Base-by-base conservation (phyloP, 805 yeast genomes). In the Pichia phayaonensis region DNA sequence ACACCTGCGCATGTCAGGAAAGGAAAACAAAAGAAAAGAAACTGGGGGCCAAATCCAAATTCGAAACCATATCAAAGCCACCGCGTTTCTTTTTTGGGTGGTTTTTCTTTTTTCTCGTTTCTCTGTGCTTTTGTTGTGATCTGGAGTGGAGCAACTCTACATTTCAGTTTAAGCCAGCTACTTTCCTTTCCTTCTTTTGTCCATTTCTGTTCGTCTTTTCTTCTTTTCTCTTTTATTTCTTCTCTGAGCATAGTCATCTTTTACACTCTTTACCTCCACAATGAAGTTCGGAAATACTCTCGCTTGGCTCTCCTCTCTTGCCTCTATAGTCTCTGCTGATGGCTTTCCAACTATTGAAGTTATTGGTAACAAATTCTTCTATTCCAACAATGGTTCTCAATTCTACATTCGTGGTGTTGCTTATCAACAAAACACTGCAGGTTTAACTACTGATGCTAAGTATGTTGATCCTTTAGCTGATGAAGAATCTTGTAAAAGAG, bases 381-480 rank as follows among this genome's bases (percentile, higher is more conserved):
- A 80, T 68, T 69, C 83, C 20, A 74, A 72, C 56, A 79, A 83
- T 56, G 92, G 90, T 12, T 77, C 85, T 42, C 95, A 88, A 70
- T 90, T 90, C 70, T 90, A 82, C 68, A 77, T 90, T 61, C 83
- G 81, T 61, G 97, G 97, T 57, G 77, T 89, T 47, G 95, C 96
- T 0, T 89, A 90, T 69, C 97, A 90, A 69, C 81, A 84, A 42
- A 77, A 82, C 57, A 74, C 81, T 15, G 77, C 79, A 47, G 72
- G 72, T 61, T 60, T 60, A 59, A 64, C 61, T 26, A 46, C 55
- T 2, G 59, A 52, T 51, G 65, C 58, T 1, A 58, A 65, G 13
- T 76, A 72, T 55, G 74, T 79, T 44, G 97, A 92, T 68, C 95
- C 97, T 1, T 72, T 92, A 60, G 85, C 89, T 5, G 86, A 87